Evolutionary conservation across 805 yeast species (phyloP), one percentile per base, ranked within the genome.

Genomic region (Wickerhamomyces tratensis): DNA sequence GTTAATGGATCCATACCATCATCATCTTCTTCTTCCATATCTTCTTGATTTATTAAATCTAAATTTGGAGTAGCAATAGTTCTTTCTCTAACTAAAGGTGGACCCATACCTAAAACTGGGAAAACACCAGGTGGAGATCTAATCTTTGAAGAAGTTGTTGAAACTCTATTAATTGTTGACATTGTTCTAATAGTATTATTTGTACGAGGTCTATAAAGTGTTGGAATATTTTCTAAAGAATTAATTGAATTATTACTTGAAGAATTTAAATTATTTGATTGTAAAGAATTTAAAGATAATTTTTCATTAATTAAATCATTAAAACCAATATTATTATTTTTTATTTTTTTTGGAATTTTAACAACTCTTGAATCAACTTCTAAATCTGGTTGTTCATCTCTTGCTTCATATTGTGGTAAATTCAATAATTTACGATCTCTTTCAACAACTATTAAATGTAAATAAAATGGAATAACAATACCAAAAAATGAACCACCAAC

Each of bases 321-420:
- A 26, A 40, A 42, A 1, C 10, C 10, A 27, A 20, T 20, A 20
- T 20, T 20, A 20, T 20, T 20, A 20, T 20, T 20, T 20, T 2
- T 20, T 20, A 4, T 4, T 20, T 4, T 20, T 20, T 63, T 45
- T 35, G 62, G 46, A 8, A 71, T 64, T 45, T 85, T 71, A 3
- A 84, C 83, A 10, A 85, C 91, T 64, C 93, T 73, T 6, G 91
- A 82, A 58, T 85, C 94, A 66, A 76, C 71, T 51, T 79, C 79
- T 46, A 82, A 62, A 52, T 82, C 84, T 5, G 94, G 93, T 50
- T 82, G 91, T 58, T 85, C 93, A 60, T 85, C 94, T 50, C 77
- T 71, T 42, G 78, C 77, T 36, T 82, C 91, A 51, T 73, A 83
- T 36, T 67, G 63, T 2, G 94, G 94, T 46, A 85, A 67, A 26